phyloP scores from a whole-genome alignment of 768 basidiomycete species.

The Amanita subjunquillea region DNA sequence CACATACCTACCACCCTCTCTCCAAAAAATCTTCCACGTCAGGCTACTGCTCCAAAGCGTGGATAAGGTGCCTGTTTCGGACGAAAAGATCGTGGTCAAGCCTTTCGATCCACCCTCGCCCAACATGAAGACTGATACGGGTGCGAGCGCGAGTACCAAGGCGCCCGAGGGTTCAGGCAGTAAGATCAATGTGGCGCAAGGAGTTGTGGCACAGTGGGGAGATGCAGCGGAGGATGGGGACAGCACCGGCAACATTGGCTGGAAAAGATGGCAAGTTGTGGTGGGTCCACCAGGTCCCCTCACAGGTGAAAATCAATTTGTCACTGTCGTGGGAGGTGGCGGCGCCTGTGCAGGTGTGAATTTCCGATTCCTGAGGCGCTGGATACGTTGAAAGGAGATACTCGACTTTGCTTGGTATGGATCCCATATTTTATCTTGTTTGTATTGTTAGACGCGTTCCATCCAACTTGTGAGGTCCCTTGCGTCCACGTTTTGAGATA shows the following conservation, averaged over 20 bases:
- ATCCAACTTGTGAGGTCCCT: too few species aligned
- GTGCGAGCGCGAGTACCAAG: neutral
- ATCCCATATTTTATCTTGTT: too few species aligned
- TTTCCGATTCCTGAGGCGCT: too few species aligned
- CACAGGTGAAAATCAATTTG: constrained; percentile 21
- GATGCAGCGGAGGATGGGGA: too few species aligned
- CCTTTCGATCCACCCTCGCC: constrained; percentile 17
- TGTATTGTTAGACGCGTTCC: too few species aligned
- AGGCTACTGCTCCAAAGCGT: constrained; percentile 24
- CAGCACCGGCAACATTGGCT: constrained; percentile 8
- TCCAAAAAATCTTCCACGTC: constrained; percentile 21
- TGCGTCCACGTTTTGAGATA: too few species aligned
- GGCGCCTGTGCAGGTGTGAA: constrained; percentile 11
- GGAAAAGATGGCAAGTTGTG: constrained; percentile 24
- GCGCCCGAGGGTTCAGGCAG: constrained; percentile 2
- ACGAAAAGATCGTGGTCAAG: constrained; percentile 20
- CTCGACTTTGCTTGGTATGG: too few species aligned
- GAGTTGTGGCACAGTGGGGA: constrained; percentile 11
- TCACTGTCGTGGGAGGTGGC: constrained; percentile 24
- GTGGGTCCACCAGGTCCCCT: constrained; percentile 20
- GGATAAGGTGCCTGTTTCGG: constrained; percentile 26
- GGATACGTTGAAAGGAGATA: too few species aligned
- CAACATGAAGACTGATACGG: neutral
- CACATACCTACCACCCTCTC: constrained; percentile 28
- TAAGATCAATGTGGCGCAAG: constrained; percentile 13